Evolutionary conservation across 1,139 yeast species (phyloP).

Genomic region (Spathaspora jeffriesii): DNA sequence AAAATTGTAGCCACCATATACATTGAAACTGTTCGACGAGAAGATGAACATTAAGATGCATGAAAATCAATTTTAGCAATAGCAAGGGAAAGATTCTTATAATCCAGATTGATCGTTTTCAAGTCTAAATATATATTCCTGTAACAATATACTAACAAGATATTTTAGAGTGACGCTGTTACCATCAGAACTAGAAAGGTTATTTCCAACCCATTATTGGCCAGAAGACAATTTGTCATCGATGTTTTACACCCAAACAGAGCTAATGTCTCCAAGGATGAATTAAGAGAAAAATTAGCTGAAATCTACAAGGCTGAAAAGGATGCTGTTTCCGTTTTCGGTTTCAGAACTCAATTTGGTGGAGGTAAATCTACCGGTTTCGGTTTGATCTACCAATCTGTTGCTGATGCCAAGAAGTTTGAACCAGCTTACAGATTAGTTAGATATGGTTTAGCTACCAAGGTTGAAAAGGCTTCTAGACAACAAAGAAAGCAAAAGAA

Average conservation of each 20-base stretch:
- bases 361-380: slow-evolving; percentile 99
- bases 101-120: background rate
- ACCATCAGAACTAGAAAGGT: slow-evolving; percentile 99
- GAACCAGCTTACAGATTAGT: slow-evolving; percentile 99
- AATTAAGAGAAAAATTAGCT: slow-evolving; percentile 97
- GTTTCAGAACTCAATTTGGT: slow-evolving; percentile 99
- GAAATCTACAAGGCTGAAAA: slow-evolving; percentile 97
- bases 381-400: slow-evolving; percentile 98
- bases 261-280: slow-evolving; percentile 99
- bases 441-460: slow-evolving; percentile 96
- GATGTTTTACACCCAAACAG: slow-evolving; percentile 99
- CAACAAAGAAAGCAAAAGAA: slow-evolving; percentile 99
- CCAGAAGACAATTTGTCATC: slow-evolving; percentile 99
- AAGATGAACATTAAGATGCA: too few species aligned
- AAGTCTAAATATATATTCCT: background rate
- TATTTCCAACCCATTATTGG: slow-evolving; percentile 99
- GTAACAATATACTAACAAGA: background rate
- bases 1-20: background rate
- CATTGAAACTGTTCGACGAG: too few species aligned
- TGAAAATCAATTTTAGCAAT: too few species aligned
- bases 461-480: slow-evolving; percentile 98
- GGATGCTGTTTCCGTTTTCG: slow-evolving; percentile 98
- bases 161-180: slow-evolving; percentile 88
- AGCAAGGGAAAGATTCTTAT: too few species aligned
- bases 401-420: slow-evolving; percentile 96